Percentiles rank a stretch among this genome's conserved stretches.
Conservation (phyloP, 352 stramenopile species). For the Phytophthora uliginosa region DNA sequence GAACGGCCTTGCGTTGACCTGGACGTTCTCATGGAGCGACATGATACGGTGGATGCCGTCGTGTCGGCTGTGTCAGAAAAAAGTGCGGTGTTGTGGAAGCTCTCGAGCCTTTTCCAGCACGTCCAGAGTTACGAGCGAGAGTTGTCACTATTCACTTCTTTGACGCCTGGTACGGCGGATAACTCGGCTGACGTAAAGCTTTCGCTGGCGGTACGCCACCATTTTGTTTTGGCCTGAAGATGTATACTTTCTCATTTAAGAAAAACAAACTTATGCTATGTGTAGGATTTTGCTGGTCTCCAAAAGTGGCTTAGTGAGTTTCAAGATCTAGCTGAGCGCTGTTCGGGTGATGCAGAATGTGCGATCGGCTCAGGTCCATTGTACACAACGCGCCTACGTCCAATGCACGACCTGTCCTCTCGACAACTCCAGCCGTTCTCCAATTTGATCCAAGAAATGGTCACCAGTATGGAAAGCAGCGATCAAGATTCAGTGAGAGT, state of each 20-base stretch:
- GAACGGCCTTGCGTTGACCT: constrained; percentile 29
- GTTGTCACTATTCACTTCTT: constrained; percentile 16
- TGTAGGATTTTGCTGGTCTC: constrained; percentile 28
- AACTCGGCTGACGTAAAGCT: constrained; percentile 3
- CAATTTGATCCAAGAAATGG: constrained; percentile 23
- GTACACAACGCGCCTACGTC: not conserved
- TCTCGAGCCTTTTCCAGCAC: constrained; percentile 37
- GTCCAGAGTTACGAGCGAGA: constrained; percentile 38
- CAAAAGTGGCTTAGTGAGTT: constrained; percentile 23
- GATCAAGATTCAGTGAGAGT: not conserved
- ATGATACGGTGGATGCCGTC: constrained; percentile 33
- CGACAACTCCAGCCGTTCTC: constrained; percentile 30
- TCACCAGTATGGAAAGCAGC: not conserved
- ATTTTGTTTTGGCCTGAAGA: not conserved
- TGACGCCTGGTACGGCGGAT: not conserved
- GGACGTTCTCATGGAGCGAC: constrained; percentile 16
- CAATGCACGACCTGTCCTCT: constrained; percentile 9
- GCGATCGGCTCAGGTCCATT: not conserved
- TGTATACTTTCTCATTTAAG: not conserved
- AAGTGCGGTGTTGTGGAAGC: constrained; percentile 11
- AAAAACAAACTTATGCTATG: not conserved
- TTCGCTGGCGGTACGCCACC: constrained; percentile 18
- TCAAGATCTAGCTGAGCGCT: constrained; percentile 5
- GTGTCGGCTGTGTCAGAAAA: constrained; percentile 1
- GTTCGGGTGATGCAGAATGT: constrained; percentile 6